Evolutionary conservation across 2,329 filamentous ascomycete genomes (phyloP).

Genomic region (Phaeosphaeria sp.): DNA sequence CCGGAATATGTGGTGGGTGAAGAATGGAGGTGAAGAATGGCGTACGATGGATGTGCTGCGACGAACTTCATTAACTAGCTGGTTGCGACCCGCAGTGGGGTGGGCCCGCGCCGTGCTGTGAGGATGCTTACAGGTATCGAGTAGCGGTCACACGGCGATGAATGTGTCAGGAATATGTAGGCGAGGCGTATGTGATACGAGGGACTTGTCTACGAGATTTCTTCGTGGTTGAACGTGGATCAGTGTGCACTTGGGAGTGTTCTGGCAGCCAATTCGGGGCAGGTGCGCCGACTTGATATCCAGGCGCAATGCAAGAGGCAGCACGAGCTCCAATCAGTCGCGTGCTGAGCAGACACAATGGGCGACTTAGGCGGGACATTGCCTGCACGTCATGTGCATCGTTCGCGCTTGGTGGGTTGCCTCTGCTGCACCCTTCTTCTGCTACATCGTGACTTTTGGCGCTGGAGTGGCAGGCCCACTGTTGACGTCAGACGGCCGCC

Average conservation of each 20-base stretch:
- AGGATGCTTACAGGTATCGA: conserved; percentile 18
- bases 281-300: neutral
- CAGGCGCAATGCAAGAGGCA: neutral
- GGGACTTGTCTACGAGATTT: neutral
- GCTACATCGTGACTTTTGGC: too few species aligned
- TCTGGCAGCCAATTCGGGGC: neutral
- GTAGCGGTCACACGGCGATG: conserved; percentile 20
- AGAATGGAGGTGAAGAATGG: conserved; percentile 6
- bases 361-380: neutral
- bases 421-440: neutral
- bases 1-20: conserved; percentile 12
- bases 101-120: conserved; percentile 20
- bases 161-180: conserved; percentile 10
- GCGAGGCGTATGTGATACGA: conserved; percentile 10
- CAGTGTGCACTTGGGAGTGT: neutral
- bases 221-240: neutral
- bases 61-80: neutral
- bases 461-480: too few species aligned
- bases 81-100: neutral
- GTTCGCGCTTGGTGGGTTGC: neutral
- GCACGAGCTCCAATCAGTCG: neutral
- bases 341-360: neutral
- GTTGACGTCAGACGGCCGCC: too few species aligned
- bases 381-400: neutral
- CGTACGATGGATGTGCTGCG: conserved; percentile 2